Conservation (phyloP, 768 basidiomycete species). For the Sistotremastrum niveocremeum region DNA sequence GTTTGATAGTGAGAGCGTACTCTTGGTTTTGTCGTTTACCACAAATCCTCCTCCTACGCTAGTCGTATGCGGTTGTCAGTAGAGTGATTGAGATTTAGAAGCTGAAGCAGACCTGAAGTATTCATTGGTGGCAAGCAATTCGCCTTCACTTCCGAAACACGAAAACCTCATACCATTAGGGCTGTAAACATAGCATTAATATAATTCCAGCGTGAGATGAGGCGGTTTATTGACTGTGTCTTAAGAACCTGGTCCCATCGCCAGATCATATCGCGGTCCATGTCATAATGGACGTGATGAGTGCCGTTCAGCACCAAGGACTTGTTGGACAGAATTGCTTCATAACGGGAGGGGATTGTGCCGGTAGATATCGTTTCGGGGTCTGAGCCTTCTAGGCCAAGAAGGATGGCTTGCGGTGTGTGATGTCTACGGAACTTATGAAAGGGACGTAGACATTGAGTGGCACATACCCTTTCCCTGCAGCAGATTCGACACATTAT, state of each 20-base stretch:
- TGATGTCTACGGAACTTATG: slow-evolving; percentile 43
- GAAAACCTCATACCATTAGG: slow-evolving; percentile 92
- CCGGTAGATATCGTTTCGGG: slow-evolving; percentile 89
- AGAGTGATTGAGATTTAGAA: not conserved
- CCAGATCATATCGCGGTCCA: slow-evolving; percentile 90
- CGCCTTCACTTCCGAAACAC: slow-evolving; percentile 67
- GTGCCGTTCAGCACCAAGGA: slow-evolving; percentile 56
- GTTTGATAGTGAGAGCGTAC: slow-evolving; percentile 19
- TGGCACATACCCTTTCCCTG: slow-evolving; percentile 60
- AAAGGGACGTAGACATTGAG: slow-evolving; percentile 1
- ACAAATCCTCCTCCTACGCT: slow-evolving; percentile 91
- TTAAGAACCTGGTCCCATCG: slow-evolving; percentile 79
- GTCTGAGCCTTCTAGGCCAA: slow-evolving; percentile 77
- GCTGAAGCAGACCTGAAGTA: slow-evolving; percentile 54
- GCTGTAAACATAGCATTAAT: not conserved
- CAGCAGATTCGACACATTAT: not conserved
- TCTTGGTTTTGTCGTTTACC: slow-evolving; percentile 88
- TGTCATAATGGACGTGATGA: slow-evolving; percentile 71
- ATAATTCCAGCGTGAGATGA: too few relatives aligned
- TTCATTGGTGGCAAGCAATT: slow-evolving; percentile 85
- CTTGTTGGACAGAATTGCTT: slow-evolving; percentile 51
- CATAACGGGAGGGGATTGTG: slow-evolving; percentile 66
- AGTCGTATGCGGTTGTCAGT: not conserved
- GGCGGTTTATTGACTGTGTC: slow-evolving; percentile 31
- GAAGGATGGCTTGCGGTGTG: slow-evolving; percentile 75